phyloP scores from a whole-genome alignment of 2,329 filamentous ascomycete species.

The Plenodomus biglobosus region DNA sequence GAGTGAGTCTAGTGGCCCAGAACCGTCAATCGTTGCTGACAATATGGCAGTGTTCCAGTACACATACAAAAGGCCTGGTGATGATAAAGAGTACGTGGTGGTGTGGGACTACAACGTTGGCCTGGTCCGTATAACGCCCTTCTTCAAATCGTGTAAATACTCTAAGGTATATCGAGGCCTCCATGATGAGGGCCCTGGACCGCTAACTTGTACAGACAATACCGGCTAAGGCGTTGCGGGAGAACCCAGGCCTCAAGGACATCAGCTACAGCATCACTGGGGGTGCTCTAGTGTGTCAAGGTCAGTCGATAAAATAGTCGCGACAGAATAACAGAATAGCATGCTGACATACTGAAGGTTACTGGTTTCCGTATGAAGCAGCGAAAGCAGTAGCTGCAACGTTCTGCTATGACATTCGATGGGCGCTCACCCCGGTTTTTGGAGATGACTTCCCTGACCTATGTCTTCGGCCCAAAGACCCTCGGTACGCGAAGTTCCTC shows the following conservation, averaged over 20 bases:
- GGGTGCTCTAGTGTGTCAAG: constrained; percentile 82
- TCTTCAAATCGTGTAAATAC: constrained; percentile 89
- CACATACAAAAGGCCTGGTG: constrained; percentile 70
- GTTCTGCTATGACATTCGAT: constrained; percentile 83
- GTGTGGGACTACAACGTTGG: constrained; percentile 99
- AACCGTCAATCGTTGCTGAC: constrained; percentile 10
- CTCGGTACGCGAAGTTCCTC: constrained; percentile 58
- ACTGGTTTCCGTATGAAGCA: constrained; percentile 92
- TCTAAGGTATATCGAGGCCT: constrained; percentile 66
- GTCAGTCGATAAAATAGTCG: constrained; percentile 14
- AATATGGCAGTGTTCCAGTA: constrained; percentile 74
- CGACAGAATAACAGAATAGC: background rate
- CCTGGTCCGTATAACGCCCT: constrained; percentile 87
- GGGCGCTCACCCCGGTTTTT: constrained; percentile 86
- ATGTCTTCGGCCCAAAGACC: constrained; percentile 66
- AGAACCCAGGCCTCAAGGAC: constrained; percentile 80
- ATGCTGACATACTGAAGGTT: constrained; percentile 60
- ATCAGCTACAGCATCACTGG: constrained; percentile 94
- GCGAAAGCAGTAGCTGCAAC: constrained; percentile 85
- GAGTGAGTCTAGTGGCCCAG: constrained; percentile 57
- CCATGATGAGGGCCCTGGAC: background rate
- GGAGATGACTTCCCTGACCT: constrained; percentile 74
- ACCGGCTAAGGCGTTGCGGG: constrained; percentile 71
- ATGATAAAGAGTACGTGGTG: constrained; percentile 67
- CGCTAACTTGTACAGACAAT: constrained; percentile 64